Percentiles rank a stretch among this genome's conserved stretches.
Conservation (phyloP, 2,329 filamentous ascomycete species). For the Tricladium varicosporioides region DNA sequence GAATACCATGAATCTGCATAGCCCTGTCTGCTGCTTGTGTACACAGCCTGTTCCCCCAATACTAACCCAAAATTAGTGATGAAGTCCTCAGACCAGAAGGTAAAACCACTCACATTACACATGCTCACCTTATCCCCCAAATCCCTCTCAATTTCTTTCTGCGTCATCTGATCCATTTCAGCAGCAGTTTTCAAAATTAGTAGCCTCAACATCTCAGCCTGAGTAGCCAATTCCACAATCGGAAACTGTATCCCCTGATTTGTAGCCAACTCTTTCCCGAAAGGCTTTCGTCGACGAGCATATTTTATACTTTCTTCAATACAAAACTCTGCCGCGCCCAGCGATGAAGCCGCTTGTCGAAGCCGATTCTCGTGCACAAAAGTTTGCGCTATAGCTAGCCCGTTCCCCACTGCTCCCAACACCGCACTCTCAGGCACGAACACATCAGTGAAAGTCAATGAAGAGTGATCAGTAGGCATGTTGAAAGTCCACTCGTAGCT, state of each 20-base stretch:
- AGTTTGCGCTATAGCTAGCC: slow-evolving; percentile 60
- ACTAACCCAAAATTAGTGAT: slow-evolving; percentile 37
- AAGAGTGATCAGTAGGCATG: slow-evolving; percentile 66
- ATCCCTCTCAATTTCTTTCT: slow-evolving; percentile 48
- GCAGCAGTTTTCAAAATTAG: slow-evolving; percentile 59
- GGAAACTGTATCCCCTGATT: slow-evolving; percentile 66
- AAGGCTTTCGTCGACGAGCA: slow-evolving; percentile 52
- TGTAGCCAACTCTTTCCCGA: slow-evolving; percentile 53
- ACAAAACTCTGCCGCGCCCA: slow-evolving; percentile 59
- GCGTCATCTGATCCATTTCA: slow-evolving; percentile 57
- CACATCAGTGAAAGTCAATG: slow-evolving; percentile 55
- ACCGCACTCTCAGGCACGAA: slow-evolving; percentile 52
- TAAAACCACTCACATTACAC: slow-evolving; percentile 67
- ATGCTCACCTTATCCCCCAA: slow-evolving; percentile 62
- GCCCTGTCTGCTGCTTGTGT: slow-evolving; percentile 60
- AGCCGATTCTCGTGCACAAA: slow-evolving; percentile 67
- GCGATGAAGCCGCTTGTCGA: slow-evolving; percentile 60
- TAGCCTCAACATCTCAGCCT: slow-evolving; percentile 59
- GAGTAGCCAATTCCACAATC: slow-evolving; percentile 59
- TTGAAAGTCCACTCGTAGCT: slow-evolving; percentile 66
- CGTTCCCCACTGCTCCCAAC: slow-evolving; percentile 50
- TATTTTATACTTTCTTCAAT: slow-evolving; percentile 56
- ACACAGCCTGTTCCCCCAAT: slow-evolving; percentile 60
- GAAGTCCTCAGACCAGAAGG: slow-evolving; percentile 79
- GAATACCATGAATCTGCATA: slow-evolving; percentile 47